phyloP scores from a whole-genome alignment of 495 filamentous ascomycete genomes.

The Xeromyces bisporus region DNA sequence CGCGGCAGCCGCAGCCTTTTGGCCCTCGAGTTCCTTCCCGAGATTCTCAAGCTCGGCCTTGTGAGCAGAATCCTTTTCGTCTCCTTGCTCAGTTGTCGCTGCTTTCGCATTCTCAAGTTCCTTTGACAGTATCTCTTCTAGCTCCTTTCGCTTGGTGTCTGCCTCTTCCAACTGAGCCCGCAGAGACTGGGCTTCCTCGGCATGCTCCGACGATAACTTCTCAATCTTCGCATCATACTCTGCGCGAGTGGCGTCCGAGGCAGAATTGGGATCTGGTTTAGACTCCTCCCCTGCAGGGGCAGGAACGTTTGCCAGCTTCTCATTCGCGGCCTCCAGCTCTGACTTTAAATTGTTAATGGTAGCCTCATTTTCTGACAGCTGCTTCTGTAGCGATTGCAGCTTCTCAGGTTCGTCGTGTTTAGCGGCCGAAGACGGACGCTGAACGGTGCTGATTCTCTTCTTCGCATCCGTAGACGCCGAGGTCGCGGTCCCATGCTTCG shows the following conservation, averaged over 20 bases:
- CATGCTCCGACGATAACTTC: slow-evolving; percentile 19
- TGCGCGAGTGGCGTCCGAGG: slow-evolving; percentile 16
- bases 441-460: slow-evolving; percentile 19
- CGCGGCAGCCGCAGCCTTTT: slow-evolving; percentile 19
- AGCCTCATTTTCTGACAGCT: slow-evolving; percentile 28
- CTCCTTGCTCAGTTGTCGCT: slow-evolving; percentile 18
- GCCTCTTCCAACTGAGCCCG: slow-evolving; percentile 22
- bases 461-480: slow-evolving; percentile 11
- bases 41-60: slow-evolving; percentile 21
- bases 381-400: slow-evolving; percentile 21
- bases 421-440: slow-evolving; percentile 4
- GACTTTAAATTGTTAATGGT: slow-evolving; percentile 21
- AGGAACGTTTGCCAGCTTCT: slow-evolving; percentile 22
- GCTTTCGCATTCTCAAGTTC: slow-evolving; percentile 27
- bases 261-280: slow-evolving; percentile 10
- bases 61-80: slow-evolving; percentile 23
- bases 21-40: slow-evolving; percentile 20
- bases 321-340: slow-evolving; percentile 24
- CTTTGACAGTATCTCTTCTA: slow-evolving; percentile 24
- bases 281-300: slow-evolving; percentile 11
- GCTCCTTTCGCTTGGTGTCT: slow-evolving; percentile 21
- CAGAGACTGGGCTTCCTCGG: slow-evolving; percentile 21
- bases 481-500: slow-evolving; percentile 4
- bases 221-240: slow-evolving; percentile 24
- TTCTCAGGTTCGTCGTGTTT: slow-evolving; percentile 21